These are phyloP conservation scores for Novymonas esmeraldas DNA, from an alignment of 208 protist genomes.

Conservation along the genomic window DNA sequence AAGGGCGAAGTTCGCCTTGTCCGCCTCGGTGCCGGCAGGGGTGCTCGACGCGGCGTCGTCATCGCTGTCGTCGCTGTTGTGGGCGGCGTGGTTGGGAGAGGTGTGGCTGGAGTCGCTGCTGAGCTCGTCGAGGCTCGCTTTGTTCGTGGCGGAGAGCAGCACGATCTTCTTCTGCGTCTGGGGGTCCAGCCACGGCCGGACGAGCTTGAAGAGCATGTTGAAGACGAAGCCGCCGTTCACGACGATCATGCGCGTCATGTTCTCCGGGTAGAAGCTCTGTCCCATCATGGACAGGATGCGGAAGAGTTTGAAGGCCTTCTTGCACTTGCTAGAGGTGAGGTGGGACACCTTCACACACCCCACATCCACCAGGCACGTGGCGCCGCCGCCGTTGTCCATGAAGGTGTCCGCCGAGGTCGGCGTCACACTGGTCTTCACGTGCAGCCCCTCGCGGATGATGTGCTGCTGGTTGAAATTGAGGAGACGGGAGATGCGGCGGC, in stretches of 20 bases:
- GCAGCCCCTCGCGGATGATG: constrained; percentile 40
- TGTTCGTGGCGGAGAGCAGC: constrained; percentile 56
- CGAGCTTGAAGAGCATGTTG: constrained; percentile 53
- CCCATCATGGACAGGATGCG: constrained; percentile 43
- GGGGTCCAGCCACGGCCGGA: constrained; percentile 57
- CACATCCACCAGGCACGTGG: constrained; percentile 49
- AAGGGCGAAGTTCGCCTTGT: constrained; percentile 40
- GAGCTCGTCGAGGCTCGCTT: constrained; percentile 33
- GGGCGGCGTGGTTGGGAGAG: constrained; percentile 9
- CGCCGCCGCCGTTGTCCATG: constrained; percentile 48
- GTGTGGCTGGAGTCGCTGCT: constrained; percentile 18
- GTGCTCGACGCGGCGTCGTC: constrained; percentile 11
- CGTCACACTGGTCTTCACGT: constrained; percentile 18
- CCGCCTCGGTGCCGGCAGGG: constrained; percentile 2
- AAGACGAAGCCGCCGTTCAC: constrained; percentile 63
- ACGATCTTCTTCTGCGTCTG: constrained; percentile 66
- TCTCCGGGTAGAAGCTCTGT: constrained; percentile 70
- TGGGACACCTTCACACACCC: constrained; percentile 50
- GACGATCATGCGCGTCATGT: constrained; percentile 69
- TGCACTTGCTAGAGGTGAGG: constrained; percentile 53
- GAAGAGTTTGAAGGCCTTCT: constrained; percentile 44
- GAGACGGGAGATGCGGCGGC: constrained; percentile 49
- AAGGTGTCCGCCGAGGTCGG: constrained; percentile 23
- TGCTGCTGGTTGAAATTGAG: constrained; percentile 53
- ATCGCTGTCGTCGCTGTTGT: constrained; percentile 38